Percentiles rank a stretch among this genome's conserved stretches.
phyloP scores from a whole-genome alignment of 176 grass and related monocot species.

The Aegilops longissima region DNA sequence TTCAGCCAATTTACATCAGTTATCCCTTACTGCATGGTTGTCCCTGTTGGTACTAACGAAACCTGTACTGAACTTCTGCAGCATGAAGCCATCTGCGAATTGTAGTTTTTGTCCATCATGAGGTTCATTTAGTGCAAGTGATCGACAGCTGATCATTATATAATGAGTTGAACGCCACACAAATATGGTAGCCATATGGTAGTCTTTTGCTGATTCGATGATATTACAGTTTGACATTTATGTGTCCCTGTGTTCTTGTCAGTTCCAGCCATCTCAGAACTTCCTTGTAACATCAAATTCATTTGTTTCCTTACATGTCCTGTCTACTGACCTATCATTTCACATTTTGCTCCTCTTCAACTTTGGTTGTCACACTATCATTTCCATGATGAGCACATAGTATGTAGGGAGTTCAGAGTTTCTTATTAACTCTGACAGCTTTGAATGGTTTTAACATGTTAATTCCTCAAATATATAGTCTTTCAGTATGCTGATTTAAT shows the following conservation, averaged over 20 bases:
- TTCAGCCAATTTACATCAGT: background rate
- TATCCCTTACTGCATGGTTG: background rate
- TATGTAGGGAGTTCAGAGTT: background rate
- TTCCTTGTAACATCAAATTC: background rate
- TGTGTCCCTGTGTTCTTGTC: background rate
- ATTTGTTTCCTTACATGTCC: background rate
- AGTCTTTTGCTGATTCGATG: too few relatives aligned
- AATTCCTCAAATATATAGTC: background rate
- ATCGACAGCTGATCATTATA: background rate
- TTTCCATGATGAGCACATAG: background rate
- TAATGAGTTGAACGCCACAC: background rate
- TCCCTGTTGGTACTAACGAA: background rate
- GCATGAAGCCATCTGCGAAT: slow-evolving; percentile 14
- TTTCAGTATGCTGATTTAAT: background rate
- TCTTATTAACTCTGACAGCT: background rate
- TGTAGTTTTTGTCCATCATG: background rate
- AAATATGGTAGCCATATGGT: background rate
- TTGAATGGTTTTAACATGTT: background rate
- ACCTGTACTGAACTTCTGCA: background rate
- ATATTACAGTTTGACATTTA: background rate
- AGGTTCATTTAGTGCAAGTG: background rate
- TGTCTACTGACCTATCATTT: background rate
- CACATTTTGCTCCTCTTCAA: background rate
- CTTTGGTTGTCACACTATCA: background rate
- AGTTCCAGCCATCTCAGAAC: background rate